Evolutionary conservation across 805 yeast species (phyloP).

Genomic region (Candida adriatica): DNA sequence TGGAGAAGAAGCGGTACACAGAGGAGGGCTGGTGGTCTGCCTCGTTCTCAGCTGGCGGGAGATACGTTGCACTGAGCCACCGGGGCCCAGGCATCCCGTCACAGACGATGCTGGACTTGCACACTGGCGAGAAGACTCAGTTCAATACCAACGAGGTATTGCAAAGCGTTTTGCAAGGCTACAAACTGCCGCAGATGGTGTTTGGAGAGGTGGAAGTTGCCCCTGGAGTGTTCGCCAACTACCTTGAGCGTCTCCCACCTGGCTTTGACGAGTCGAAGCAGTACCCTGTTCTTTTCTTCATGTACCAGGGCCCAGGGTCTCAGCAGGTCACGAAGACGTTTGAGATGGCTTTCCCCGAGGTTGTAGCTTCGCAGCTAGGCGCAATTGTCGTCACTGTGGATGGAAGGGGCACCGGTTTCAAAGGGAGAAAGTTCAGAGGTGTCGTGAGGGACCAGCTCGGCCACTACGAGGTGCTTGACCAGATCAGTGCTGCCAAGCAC

Average conservation of each 20-base stretch:
- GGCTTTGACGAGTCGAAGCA: conserved; percentile 45
- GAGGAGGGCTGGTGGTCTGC: conserved; percentile 61
- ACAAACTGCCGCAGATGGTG: conserved; percentile 48
- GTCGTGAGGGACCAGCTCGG: conserved; percentile 81
- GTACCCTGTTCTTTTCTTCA: conserved; percentile 83
- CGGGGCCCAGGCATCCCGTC: conserved; percentile 76
- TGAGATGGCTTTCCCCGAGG: conserved; percentile 60
- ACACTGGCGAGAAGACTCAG: conserved; percentile 25
- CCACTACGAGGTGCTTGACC: conserved; percentile 76
- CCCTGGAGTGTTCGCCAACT: conserved; percentile 45
- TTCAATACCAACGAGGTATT: conserved; percentile 38
- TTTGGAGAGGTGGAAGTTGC: conserved; percentile 51
- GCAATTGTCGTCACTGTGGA: conserved; percentile 92
- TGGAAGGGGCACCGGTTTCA: conserved; percentile 94
- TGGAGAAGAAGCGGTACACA: conserved; percentile 27
- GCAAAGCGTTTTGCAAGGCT: conserved; percentile 30
- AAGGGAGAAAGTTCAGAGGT: conserved; percentile 71
- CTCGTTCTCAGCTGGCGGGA: conserved; percentile 73
- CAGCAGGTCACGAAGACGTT: conserved; percentile 68
- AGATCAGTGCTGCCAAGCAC: conserved; percentile 71
- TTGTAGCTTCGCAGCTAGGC: conserved; percentile 67
- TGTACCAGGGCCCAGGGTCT: conserved; percentile 95
- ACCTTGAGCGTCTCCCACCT: conserved; percentile 72
- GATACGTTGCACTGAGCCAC: conserved; percentile 65
- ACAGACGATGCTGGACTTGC: conserved; percentile 62